Base-by-base conservation (phyloP, 352 stramenopile genomes). In the Pythium dissotocum region DNA sequence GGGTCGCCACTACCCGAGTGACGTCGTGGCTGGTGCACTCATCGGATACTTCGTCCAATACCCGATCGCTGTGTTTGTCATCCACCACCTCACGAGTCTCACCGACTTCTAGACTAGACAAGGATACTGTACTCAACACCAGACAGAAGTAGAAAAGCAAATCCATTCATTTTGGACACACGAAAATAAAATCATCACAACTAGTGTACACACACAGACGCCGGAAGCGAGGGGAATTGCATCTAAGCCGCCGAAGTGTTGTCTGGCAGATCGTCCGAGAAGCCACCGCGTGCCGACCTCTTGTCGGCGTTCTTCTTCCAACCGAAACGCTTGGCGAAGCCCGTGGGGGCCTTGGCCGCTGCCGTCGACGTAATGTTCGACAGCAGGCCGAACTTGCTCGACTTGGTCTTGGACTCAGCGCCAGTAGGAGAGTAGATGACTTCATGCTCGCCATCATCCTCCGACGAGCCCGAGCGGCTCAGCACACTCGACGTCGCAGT, bases 1-100 rank as follows among this genome's bases (percentile, higher is more conserved):
- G 14, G 87, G 87, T 18, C 87, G 87, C 26, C 87, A 95, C 77
- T 95, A 94, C 73, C 85, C 84, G 24, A 91, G 83, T 24, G 87
- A 95, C 63, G 80, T 95, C 14, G 48, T 93, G 4, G 79, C 78
- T 2, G 87, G 87, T 2, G 72, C 79, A 12, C 46, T 83, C 18
- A 89, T 95, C 51, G 87, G 87, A 16, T 78, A 77, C 58, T 76
- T 89, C 38, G 61, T 83, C 5, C 74, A 89, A 26, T 74, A 64
- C 52, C 67, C 67, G 18, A 67, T 74, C 53, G 40, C 61, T 12
- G 24, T 62, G n/a, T 64, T 70, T 28, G 12, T 46, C 33, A 53
- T 74, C 26, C 56, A 28, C 42, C 54, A 65, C 38, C 53, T 62
- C 24, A 65, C 54, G 6, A 57, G 28, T 32, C 38, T 66, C 32